Evolutionary conservation across 2,329 filamentous ascomycete species (phyloP).

Genomic region (Ophiostoma sp.): DNA sequence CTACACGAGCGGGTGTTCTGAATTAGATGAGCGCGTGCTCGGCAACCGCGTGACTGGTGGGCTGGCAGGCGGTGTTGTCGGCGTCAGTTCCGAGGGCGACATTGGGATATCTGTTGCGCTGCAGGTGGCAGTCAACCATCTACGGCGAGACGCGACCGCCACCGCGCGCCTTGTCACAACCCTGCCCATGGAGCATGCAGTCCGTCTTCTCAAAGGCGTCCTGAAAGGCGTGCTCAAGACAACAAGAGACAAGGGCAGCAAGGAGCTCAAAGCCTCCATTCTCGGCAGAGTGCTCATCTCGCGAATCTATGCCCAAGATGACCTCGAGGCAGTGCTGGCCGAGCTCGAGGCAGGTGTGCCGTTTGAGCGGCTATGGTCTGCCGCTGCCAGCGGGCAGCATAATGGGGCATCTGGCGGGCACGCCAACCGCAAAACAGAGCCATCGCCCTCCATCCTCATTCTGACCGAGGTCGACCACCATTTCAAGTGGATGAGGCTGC

Average conservation of each 20-base stretch:
- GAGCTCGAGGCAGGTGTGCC: conserved; percentile 35
- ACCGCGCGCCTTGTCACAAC: conserved; percentile 46
- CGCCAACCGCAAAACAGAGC: background rate
- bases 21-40: conserved; percentile 47
- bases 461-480: conserved; percentile 28
- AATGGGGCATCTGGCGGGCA: background rate
- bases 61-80: conserved; percentile 38
- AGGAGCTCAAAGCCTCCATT: conserved; percentile 24
- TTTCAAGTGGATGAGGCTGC: conserved; percentile 27
- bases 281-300: conserved; percentile 51
- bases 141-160: conserved; percentile 32
- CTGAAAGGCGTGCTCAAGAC: conserved; percentile 32
- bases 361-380: conserved; percentile 24
- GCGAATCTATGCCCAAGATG: conserved; percentile 55
- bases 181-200: conserved; percentile 39
- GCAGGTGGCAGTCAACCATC: conserved; percentile 42
- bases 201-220: conserved; percentile 41
- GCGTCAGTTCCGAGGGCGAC: conserved; percentile 50
- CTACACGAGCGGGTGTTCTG: conserved; percentile 43
- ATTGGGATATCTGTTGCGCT: conserved; percentile 35
- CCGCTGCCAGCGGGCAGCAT: background rate
- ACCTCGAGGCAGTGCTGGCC: conserved; percentile 51
- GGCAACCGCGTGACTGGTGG: conserved; percentile 43
- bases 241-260: conserved; percentile 17
- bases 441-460: conserved; percentile 17